phyloP scores from a whole-genome alignment of 805 yeast species.

The Tetrapisispora fleetii region DNA sequence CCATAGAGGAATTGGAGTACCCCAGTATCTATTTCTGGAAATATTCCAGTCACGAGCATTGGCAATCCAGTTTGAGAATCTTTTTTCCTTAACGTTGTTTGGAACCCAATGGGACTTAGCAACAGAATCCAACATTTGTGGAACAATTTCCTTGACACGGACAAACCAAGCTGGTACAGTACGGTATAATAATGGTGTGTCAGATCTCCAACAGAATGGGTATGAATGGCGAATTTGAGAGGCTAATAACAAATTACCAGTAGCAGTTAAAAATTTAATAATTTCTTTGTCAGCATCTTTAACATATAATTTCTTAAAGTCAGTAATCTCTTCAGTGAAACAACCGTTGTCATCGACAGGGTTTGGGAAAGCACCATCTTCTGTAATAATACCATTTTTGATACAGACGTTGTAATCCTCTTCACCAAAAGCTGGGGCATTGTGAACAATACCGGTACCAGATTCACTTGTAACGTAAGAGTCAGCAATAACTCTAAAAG shows the following conservation, averaged over 20 bases:
- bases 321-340: slow-evolving; percentile 65
- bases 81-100: slow-evolving; percentile 74
- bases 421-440: slow-evolving; percentile 98
- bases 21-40: slow-evolving; percentile 98
- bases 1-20: slow-evolving; percentile 98
- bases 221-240: slow-evolving; percentile 90
- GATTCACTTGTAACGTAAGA: slow-evolving; percentile 85
- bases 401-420: slow-evolving; percentile 84
- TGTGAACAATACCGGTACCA: slow-evolving; percentile 99
- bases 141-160: slow-evolving; percentile 76
- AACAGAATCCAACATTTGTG: slow-evolving; percentile 80
- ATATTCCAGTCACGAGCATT: slow-evolving; percentile 99
- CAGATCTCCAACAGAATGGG: slow-evolving; percentile 99
- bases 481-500: slow-evolving; percentile 72
- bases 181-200: slow-evolving; percentile 91
- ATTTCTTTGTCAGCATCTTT: slow-evolving; percentile 92
- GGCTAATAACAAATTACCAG: slow-evolving; percentile 64
- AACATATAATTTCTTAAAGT: slow-evolving; percentile 75
- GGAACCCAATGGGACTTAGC: slow-evolving; percentile 95
- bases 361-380: slow-evolving; percentile 69
- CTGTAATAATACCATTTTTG: slow-evolving; percentile 63
- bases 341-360: slow-evolving; percentile 92
- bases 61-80: slow-evolving; percentile 96
- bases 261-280: slow-evolving; percentile 70
- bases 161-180: slow-evolving; percentile 99